A percentile compares a stretch with the other conserved stretches of the same genome.
phyloP scores from a whole-genome alignment of 2,329 filamentous ascomycete species.

The Colletotrichum sp. region DNA sequence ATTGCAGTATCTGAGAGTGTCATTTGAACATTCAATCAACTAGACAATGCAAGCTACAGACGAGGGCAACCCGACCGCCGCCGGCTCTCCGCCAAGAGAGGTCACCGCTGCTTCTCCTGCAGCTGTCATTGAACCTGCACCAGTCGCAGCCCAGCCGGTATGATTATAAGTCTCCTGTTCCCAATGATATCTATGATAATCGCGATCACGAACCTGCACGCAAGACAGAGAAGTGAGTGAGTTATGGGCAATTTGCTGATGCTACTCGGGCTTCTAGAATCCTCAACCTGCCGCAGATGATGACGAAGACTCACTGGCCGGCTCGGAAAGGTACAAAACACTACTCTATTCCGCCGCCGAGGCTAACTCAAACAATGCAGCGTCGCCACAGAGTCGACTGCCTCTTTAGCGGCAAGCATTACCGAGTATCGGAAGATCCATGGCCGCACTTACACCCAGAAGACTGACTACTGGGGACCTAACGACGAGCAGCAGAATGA shows the following conservation, averaged over 20 bases:
- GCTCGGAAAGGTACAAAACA: background rate
- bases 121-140: background rate
- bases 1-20: background rate
- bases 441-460: slow-evolving; percentile 14
- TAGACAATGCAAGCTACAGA: background rate
- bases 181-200: background rate
- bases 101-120: background rate
- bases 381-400: background rate
- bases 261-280: background rate
- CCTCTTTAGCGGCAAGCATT: slow-evolving; percentile 2
- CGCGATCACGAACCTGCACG: background rate
- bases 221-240: background rate
- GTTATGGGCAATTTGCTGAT: background rate
- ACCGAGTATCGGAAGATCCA: slow-evolving; percentile 12
- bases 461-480: slow-evolving; percentile 18
- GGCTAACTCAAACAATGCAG: background rate
- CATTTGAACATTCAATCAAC: background rate
- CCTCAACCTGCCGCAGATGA: background rate
- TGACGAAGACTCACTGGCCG: background rate
- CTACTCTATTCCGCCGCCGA: background rate
- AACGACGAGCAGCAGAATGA: slow-evolving; percentile 18
- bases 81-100: background rate
- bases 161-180: background rate
- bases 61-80: background rate
- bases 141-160: background rate